Base-by-base conservation (phyloP, 2,329 filamentous ascomycete genomes). In the Cladosporium sphaerospermum region DNA sequence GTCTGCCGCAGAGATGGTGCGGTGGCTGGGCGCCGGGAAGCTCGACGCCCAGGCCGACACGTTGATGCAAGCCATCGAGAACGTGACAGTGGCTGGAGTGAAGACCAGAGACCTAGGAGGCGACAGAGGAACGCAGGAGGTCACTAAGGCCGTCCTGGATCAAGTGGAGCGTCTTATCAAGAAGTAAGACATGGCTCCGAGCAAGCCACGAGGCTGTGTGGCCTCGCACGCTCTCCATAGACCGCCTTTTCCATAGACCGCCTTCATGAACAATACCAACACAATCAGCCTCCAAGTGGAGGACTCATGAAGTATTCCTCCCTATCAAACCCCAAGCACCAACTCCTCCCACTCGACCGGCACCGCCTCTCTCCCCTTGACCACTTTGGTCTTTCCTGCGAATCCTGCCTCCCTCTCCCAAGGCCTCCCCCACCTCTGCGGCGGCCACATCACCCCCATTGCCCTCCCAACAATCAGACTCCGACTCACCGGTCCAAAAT, bases 391-490 rank as follows among this genome's bases (percentile, higher is more conserved):
- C 56, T 50, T 65, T 66, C 42, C 19, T 39, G 13, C 40, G 28
- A 31, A 49, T 19, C 14, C 46, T 13, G 11, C 6, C 37, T 65
- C 70, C 56, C 68, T 68, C 19, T 68, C 9, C 82, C 81, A 62
- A 79, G 76, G 70, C 81, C 79, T 54, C 74, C 72, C 59, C 77
- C 78, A 2, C 32, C 48, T 43, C 40, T 36, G 32, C 40, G 19
- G 31, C 16, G 89, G 89, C 73, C 82, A 86, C 52, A 96, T 66
- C 32, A 95, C 78, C 67, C 84, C 82, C 10, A 84, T 81, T 16
- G 91, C 83, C 62, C 78, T 83, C 0, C 91, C 91, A 36, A 84
- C 83, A 34, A 97, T 80, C 58, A 97, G 68, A 52, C 80, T 81
- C 58, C 81, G 82, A 56, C 67, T 64, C 41, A 78, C 68, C 4